phyloP scores from a whole-genome alignment of 169 alveolate genomes.

The Eimeria nieschulzi region DNA sequence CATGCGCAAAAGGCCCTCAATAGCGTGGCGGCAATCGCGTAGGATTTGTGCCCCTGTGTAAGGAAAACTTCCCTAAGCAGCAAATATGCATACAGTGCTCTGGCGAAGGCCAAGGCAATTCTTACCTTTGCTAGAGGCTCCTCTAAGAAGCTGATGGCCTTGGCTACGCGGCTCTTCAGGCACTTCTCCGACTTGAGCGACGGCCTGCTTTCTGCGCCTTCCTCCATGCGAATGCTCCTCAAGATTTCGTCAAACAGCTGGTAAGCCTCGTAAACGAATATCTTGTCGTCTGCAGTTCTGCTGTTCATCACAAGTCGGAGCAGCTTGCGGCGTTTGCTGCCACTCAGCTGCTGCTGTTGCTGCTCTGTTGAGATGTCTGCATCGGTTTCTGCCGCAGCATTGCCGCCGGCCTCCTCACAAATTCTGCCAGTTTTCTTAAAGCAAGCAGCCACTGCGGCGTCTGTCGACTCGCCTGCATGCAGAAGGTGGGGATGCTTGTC shows the following conservation, averaged over 20 bases:
- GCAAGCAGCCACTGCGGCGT: conserved; percentile 29
- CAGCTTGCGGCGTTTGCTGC: conserved; percentile 30
- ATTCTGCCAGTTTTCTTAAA: neutral
- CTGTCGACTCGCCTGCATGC: neutral
- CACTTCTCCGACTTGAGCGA: neutral
- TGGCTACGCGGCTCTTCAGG: neutral
- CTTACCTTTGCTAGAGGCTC: neutral
- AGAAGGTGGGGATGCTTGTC: neutral
- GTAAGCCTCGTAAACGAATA: neutral
- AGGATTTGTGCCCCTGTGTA: no score
- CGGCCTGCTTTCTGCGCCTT: neutral
- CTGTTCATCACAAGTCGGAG: conserved; percentile 5
- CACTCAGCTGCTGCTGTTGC: neutral
- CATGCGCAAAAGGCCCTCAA: neutral
- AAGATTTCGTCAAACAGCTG: neutral
- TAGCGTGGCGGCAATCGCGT: no score
- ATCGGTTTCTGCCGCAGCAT: neutral
- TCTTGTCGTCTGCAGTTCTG: conserved; percentile 1
- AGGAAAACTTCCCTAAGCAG: no score
- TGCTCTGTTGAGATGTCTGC: neutral
- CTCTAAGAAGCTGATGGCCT: neutral
- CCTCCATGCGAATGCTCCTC: neutral
- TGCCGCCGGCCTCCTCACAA: neutral
- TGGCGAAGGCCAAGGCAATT: no score
- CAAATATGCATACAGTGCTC: no score